phyloP scores from a whole-genome alignment of 805 yeast genomes.

The Metschnikowia henanensis region DNA sequence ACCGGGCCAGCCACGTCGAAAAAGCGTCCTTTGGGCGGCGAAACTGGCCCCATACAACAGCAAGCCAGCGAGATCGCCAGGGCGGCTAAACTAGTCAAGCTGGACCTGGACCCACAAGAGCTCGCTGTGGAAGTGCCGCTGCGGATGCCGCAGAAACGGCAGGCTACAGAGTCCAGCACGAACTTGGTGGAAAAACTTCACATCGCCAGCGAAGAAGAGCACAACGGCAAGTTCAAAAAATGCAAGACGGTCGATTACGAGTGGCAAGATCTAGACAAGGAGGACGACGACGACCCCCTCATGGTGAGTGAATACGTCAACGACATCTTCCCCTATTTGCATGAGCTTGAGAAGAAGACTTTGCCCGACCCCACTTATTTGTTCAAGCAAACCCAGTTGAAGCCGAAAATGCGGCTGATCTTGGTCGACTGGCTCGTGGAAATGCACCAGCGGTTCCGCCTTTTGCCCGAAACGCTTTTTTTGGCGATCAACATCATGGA shows the following conservation, averaged over 20 bases:
- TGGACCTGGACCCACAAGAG: slow-evolving; percentile 2
- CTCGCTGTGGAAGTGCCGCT: not conserved
- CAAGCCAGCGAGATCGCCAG: slow-evolving; percentile 7
- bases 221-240: slow-evolving; percentile 30
- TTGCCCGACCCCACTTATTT: slow-evolving; percentile 73
- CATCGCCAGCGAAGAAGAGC: slow-evolving; percentile 8
- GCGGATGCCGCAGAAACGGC: slow-evolving; percentile 49
- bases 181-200: slow-evolving; percentile 25
- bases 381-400: slow-evolving; percentile 60
- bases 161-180: slow-evolving; percentile 55
- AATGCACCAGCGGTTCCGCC: slow-evolving; percentile 79
- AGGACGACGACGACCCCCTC: slow-evolving; percentile 66
- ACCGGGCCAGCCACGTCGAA: slow-evolving; percentile 12
- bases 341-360: slow-evolving; percentile 68
- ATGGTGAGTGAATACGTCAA: slow-evolving; percentile 93
- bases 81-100: slow-evolving; percentile 10
- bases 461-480: slow-evolving; percentile 83
- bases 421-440: slow-evolving; percentile 94
- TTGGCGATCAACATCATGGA: slow-evolving; percentile 86
- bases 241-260: slow-evolving; percentile 43
- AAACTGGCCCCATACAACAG: slow-evolving; percentile 31
- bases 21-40: slow-evolving; percentile 36
- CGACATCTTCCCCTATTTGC: slow-evolving; percentile 81
- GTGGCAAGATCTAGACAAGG: slow-evolving; percentile 76
- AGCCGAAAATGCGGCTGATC: slow-evolving; percentile 83